Percentiles rank a stretch among this genome's conserved stretches.
Conservation (phyloP, 1,139 yeast genomes). For the Yamadazyma blattariae region DNA sequence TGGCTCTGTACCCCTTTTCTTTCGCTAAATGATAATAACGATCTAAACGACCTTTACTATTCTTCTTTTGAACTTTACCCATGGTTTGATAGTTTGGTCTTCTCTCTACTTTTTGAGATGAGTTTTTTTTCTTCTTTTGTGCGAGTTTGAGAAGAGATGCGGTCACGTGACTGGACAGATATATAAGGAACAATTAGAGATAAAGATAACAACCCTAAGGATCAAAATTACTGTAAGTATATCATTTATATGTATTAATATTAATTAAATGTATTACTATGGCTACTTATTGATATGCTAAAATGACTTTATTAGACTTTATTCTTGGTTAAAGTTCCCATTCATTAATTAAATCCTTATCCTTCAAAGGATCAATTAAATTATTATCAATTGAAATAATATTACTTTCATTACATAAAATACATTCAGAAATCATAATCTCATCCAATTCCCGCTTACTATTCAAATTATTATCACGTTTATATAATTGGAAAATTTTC, state of each 20-base stretch:
- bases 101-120: slow-evolving; percentile 10
- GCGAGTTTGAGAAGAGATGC: not conserved
- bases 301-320: too few relatives aligned
- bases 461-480: slow-evolving; percentile 33
- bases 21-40: slow-evolving; percentile 94
- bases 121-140: slow-evolving; percentile 4
- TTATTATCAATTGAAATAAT: slow-evolving; percentile 66
- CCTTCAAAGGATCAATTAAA: slow-evolving; percentile 24
- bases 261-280: too few relatives aligned
- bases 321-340: slow-evolving; percentile 20
- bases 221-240: too few relatives aligned
- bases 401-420: slow-evolving; percentile 74
- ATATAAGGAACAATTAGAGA: too few relatives aligned
- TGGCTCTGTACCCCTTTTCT: slow-evolving; percentile 98
- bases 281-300: too few relatives aligned
- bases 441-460: slow-evolving; percentile 52
- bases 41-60: slow-evolving; percentile 98
- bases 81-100: too few relatives aligned
- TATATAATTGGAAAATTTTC: slow-evolving; percentile 56
- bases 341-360: slow-evolving; percentile 18
- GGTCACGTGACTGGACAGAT: slow-evolving; percentile 3
- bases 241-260: too few relatives aligned
- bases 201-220: too few relatives aligned
- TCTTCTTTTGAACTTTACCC: slow-evolving; percentile 96
- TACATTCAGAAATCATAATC: slow-evolving; percentile 65